Conservation (phyloP, 2,329 filamentous ascomycete species). For the Coniochaeta prunicola region DNA sequence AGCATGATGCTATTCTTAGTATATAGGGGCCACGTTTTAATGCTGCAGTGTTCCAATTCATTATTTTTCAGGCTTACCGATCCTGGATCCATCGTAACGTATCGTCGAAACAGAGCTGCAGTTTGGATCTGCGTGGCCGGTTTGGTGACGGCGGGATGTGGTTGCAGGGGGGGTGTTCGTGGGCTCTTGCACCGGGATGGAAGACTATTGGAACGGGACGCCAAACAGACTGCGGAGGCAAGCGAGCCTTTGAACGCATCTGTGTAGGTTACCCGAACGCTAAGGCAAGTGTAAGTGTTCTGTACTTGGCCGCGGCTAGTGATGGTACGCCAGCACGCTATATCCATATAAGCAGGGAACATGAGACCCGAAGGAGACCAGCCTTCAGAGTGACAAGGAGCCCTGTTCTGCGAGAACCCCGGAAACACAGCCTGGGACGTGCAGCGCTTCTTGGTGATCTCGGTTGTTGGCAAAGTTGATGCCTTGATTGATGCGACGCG, state of each 20-base stretch:
- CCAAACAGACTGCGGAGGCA: background rate
- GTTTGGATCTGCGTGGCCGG: background rate
- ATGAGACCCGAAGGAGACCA: background rate
- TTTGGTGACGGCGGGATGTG: background rate
- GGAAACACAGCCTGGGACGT: background rate
- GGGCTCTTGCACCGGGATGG: background rate
- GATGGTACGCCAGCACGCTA: background rate
- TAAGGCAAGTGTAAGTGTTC: background rate
- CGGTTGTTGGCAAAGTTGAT: background rate
- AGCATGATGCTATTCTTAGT: conserved; percentile 21
- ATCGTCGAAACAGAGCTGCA: conserved; percentile 16
- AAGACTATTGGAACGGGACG: background rate
- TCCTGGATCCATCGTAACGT: conserved; percentile 21
- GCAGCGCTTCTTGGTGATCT: background rate
- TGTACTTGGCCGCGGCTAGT: background rate
- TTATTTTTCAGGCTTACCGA: conserved; percentile 21
- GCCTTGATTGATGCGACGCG: background rate
- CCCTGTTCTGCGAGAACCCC: background rate
- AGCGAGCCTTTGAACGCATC: conserved; percentile 1
- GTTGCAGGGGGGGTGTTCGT: background rate
- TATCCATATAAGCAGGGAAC: background rate
- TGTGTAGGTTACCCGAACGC: background rate
- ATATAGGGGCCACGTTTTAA: conserved; percentile 22
- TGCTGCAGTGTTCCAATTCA: conserved; percentile 21
- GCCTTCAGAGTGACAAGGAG: background rate